phyloP scores from a whole-genome alignment of 495 filamentous ascomycete genomes.

The Daldinia childiae region DNA sequence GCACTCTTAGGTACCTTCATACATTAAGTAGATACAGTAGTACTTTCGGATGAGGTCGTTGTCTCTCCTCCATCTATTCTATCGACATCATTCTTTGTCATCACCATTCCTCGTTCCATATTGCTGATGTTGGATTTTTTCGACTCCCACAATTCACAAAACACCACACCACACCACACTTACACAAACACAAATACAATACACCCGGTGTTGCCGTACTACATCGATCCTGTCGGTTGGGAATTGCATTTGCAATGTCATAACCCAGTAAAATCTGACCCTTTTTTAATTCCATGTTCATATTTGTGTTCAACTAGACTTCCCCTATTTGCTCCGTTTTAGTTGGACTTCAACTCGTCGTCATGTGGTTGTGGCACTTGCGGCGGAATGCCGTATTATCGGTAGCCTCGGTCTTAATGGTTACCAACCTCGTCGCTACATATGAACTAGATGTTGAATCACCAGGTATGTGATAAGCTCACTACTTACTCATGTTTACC shows the following conservation, averaged over 20 bases:
- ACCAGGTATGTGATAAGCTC: slow-evolving; percentile 15
- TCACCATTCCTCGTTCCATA: slow-evolving; percentile 26
- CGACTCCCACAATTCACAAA: neutral
- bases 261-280: slow-evolving; percentile 18
- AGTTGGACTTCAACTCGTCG: slow-evolving; percentile 19
- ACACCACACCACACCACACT: neutral
- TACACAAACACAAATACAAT: slow-evolving; percentile 8
- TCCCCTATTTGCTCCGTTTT: slow-evolving; percentile 12
- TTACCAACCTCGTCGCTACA: slow-evolving; percentile 14
- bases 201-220: slow-evolving; percentile 14
- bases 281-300: slow-evolving; percentile 24
- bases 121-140: slow-evolving; percentile 6
- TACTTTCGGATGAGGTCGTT: slow-evolving; percentile 13
- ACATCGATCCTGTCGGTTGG: slow-evolving; percentile 9
- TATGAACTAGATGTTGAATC: slow-evolving; percentile 38
- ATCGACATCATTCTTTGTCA: slow-evolving; percentile 32
- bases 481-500: neutral
- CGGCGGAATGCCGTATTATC: slow-evolving; percentile 26
- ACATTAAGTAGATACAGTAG: neutral
- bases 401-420: slow-evolving; percentile 31
- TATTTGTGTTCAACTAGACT: slow-evolving; percentile 4
- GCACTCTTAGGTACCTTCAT: too few species aligned
- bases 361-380: slow-evolving; percentile 29
- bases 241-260: slow-evolving; percentile 31
- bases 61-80: neutral